A percentile compares a stretch with the other conserved stretches of the same genome.
These are phyloP conservation scores for Oenanthe javanica DNA, from an alignment of 140 eudicot species.

Conservation along the genomic window DNA sequence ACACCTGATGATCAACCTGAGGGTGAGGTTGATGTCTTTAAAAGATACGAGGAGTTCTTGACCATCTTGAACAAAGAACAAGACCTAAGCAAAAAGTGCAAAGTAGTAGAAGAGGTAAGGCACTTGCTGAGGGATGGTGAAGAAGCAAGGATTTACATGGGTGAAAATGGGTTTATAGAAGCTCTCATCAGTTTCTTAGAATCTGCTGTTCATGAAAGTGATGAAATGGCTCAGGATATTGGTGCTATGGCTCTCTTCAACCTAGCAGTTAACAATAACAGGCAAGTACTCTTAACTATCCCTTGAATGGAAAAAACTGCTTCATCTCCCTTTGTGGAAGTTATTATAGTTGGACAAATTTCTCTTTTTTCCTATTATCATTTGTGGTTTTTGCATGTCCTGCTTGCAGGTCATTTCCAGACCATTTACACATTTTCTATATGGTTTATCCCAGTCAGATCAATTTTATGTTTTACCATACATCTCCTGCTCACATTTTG, in stretches of 20 bases:
- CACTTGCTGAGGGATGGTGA: conserved; percentile 85
- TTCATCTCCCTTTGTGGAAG: background rate
- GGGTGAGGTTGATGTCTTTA: conserved; percentile 25
- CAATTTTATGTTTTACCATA: background rate
- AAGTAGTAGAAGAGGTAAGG: conserved; percentile 66
- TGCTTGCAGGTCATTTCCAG: background rate
- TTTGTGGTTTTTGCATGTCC: background rate
- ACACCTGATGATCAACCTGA: conserved; percentile 39
- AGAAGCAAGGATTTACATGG: conserved; percentile 86
- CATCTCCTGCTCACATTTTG: background rate
- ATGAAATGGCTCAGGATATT: conserved; percentile 59
- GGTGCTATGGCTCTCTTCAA: conserved; percentile 98
- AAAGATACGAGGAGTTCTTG: conserved; percentile 49
- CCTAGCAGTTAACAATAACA: conserved; percentile 82
- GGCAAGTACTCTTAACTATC: conserved; percentile 29
- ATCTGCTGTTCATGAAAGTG: conserved; percentile 39
- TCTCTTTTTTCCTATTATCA: background rate
- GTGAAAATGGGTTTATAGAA: conserved; percentile 88
- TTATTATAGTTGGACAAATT: background rate
- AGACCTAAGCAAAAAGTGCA: conserved; percentile 45
- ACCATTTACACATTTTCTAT: background rate
- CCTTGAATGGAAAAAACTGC: background rate
- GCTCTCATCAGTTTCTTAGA: conserved; percentile 58
- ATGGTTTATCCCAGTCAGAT: background rate
- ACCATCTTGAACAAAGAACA: conserved; percentile 40